Conservation (phyloP, 192 early-diverging fungal genomes). For the Gigaspora rosea region DNA sequence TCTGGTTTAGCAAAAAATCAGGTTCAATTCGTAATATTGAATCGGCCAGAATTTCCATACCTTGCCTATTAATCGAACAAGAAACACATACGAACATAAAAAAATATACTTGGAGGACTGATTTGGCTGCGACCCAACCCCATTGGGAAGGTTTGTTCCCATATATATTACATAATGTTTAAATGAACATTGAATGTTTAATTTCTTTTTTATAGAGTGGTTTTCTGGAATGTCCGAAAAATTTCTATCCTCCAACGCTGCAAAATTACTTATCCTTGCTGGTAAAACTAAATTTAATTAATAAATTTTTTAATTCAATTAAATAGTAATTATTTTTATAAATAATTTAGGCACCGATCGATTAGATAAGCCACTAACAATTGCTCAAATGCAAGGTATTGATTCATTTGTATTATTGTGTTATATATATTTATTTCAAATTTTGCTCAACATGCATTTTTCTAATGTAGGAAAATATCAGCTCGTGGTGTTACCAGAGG, state of each 20-base stretch:
- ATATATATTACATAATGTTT: slow-evolving; percentile 26
- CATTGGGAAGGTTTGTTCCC: slow-evolving; percentile 64
- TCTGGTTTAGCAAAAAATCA: slow-evolving; percentile 52
- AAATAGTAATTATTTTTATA: neutral
- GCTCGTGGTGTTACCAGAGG: slow-evolving; percentile 64
- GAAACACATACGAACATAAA: slow-evolving; percentile 25
- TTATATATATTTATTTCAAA: slow-evolving; percentile 1
- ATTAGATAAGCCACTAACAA: slow-evolving; percentile 72
- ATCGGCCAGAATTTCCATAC: slow-evolving; percentile 73
- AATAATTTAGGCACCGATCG: slow-evolving; percentile 59
- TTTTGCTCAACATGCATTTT: slow-evolving; percentile 14
- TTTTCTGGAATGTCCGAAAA: slow-evolving; percentile 68
- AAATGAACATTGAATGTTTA: neutral
- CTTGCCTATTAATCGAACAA: slow-evolving; percentile 55
- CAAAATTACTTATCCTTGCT: slow-evolving; percentile 69
- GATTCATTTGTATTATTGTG: neutral
- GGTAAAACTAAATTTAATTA: slow-evolving; percentile 37
- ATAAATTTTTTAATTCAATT: slow-evolving; percentile 5
- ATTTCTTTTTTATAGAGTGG: slow-evolving; percentile 23
- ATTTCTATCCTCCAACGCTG: slow-evolving; percentile 61
- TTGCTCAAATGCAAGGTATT: slow-evolving; percentile 77
- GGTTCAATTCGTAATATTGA: slow-evolving; percentile 62
- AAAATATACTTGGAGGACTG: slow-evolving; percentile 60
- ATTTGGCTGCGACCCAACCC: slow-evolving; percentile 59
- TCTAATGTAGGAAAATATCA: slow-evolving; percentile 66